Conservation (phyloP, 2,329 filamentous ascomycete genomes). For the Byssothecium circinans region DNA sequence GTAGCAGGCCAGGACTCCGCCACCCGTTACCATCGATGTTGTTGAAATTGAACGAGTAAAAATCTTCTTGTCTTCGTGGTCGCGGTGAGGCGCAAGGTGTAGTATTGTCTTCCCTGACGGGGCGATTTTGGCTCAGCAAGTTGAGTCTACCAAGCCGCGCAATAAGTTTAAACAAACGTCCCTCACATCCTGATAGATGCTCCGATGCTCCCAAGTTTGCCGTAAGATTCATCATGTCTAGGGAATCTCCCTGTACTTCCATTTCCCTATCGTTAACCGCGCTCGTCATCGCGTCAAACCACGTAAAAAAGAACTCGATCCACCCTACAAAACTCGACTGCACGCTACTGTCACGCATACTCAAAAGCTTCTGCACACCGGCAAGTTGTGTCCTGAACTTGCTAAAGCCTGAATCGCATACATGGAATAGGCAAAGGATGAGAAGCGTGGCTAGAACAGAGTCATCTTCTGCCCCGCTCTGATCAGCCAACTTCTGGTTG, state of each 20-base stretch:
- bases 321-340: conserved; percentile 72
- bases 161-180: conserved; percentile 82
- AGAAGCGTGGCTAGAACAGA: conserved; percentile 85
- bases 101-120: conserved; percentile 45
- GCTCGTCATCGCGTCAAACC: conserved; percentile 90
- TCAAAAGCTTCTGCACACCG: conserved; percentile 86
- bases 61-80: conserved; percentile 46
- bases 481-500: conserved; percentile 81
- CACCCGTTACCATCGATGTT: conserved; percentile 71
- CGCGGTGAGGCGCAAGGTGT: conserved; percentile 39
- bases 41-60: conserved; percentile 57
- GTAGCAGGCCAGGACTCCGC: conserved; percentile 47
- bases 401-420: conserved; percentile 89
- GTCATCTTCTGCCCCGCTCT: conserved; percentile 74
- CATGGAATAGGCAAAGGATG: conserved; percentile 86
- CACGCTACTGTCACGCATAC: conserved; percentile 67
- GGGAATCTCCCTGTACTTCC: conserved; percentile 66
- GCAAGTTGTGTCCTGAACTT: conserved; percentile 94
- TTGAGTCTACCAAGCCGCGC: conserved; percentile 82
- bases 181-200: conserved; percentile 85
- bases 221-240: conserved; percentile 66
- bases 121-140: conserved; percentile 71
- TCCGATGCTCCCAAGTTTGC: conserved; percentile 74
- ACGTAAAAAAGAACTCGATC: conserved; percentile 92
- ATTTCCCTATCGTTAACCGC: conserved; percentile 90